phyloP scores from a whole-genome alignment of 257 asterid species.

The Thymus quinquecostatus region DNA sequence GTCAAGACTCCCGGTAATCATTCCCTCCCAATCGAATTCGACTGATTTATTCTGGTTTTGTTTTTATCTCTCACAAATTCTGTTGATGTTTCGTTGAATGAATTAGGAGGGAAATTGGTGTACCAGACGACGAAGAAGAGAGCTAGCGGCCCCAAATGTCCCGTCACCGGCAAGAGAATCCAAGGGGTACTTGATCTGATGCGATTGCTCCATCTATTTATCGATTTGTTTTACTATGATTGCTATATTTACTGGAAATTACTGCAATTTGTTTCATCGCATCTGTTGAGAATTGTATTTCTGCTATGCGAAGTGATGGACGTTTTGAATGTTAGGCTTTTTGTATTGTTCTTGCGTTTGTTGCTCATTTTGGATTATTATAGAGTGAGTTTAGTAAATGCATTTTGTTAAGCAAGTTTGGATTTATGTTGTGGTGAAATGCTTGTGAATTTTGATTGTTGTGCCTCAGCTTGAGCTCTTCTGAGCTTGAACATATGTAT shows the following conservation, averaged over 20 bases:
- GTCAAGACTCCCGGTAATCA: conserved; percentile 76
- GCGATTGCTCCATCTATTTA: neutral
- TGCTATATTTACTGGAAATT: neutral
- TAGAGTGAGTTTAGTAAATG: neutral
- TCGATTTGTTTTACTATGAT: too few species aligned
- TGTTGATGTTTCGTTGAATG: neutral
- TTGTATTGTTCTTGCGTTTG: neutral
- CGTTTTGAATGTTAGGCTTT: neutral
- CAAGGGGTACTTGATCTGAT: conserved; percentile 68
- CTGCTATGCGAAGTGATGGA: neutral
- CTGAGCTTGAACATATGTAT: neutral
- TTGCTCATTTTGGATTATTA: neutral
- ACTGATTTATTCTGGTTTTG: neutral
- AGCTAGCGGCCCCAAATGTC: conserved; percentile 86
- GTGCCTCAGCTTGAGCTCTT: neutral
- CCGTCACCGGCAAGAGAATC: conserved; percentile 82
- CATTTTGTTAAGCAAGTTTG: neutral
- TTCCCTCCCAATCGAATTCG: neutral
- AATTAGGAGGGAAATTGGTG: conserved; percentile 71
- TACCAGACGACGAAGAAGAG: conserved; percentile 80
- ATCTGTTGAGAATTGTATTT: neutral
- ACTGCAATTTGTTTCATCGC: neutral
- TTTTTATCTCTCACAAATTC: neutral
- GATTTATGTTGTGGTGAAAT: neutral
- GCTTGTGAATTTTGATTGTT: neutral